Conservation (phyloP, 2,329 filamentous ascomycete genomes). For the Diplocarpon mali region DNA sequence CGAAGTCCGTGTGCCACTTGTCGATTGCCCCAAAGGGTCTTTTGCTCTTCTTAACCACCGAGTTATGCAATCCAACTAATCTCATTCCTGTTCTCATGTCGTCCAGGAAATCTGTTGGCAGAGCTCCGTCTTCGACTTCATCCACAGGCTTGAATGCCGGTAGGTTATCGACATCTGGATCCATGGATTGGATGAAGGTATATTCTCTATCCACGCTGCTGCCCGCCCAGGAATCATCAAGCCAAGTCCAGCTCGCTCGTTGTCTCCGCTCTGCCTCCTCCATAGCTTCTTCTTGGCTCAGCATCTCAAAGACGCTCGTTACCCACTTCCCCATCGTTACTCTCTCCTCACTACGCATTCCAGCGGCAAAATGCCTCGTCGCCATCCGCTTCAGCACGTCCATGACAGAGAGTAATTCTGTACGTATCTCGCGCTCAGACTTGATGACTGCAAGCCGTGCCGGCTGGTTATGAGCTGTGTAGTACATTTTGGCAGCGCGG, state of each 20-base stretch:
- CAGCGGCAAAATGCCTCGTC: slow-evolving; percentile 72
- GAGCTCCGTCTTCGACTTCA: slow-evolving; percentile 28
- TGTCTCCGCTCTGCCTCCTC: slow-evolving; percentile 59
- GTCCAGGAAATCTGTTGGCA: slow-evolving; percentile 63
- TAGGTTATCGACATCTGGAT: slow-evolving; percentile 45
- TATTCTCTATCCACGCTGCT: slow-evolving; percentile 69
- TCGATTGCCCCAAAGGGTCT: slow-evolving; percentile 84
- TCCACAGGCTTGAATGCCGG: slow-evolving; percentile 58
- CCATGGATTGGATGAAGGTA: slow-evolving; percentile 70
- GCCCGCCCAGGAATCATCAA: slow-evolving; percentile 64
- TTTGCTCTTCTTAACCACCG: slow-evolving; percentile 71
- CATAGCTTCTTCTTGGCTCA: slow-evolving; percentile 65
- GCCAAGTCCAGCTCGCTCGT: slow-evolving; percentile 69
- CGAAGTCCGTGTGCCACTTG: slow-evolving; percentile 80
- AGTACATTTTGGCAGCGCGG: slow-evolving; percentile 88
- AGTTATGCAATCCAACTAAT: slow-evolving; percentile 82
- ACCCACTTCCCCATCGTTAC: slow-evolving; percentile 72
- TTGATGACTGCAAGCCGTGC: slow-evolving; percentile 79
- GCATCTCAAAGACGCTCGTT: slow-evolving; percentile 61
- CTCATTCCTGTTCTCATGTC: slow-evolving; percentile 68
- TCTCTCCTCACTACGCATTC: slow-evolving; percentile 68
- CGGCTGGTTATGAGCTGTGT: slow-evolving; percentile 82
- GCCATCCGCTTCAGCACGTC: slow-evolving; percentile 90
- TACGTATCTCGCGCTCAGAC: slow-evolving; percentile 72
- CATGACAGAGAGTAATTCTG: slow-evolving; percentile 75